Base-by-base conservation (phyloP, 1,284 basidiomycete genomes). In the Ceratobasidium sp. region DNA sequence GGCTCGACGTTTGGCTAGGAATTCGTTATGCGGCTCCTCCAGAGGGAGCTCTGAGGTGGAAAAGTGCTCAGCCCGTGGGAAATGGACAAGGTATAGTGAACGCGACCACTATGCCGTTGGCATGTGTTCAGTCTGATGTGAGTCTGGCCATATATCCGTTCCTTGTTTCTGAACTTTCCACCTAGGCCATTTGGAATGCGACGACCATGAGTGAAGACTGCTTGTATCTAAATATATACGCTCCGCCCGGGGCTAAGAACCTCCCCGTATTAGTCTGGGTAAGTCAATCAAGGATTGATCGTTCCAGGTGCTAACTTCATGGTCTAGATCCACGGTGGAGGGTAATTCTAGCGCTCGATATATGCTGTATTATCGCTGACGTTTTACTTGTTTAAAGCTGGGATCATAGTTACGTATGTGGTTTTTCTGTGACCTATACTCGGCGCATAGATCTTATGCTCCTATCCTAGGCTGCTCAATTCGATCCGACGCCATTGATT, bases 211-310 rank as follows among this genome's bases (percentile, higher is more conserved):
- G 41, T 11, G 69, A 72, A 29, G 69, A 72, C 45, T 72, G 69
- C 51, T 51, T 72, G 47, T 72, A 60, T 31, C 36, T 72, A 15
- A 72, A 60, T 44, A 33, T 67, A 22, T 67, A 67, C 29, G 48
- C 64, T 6, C 56, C 69, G n/a, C 44, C 22, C 24, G 22, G 14
- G 27, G 47, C 57, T 36, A 72, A 72, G 45, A 50, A 72, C 3
- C 69, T 72, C 17, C 69, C 69, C 11, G 69, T 72, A 6, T 56
- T 72, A 41, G 56, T 72, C 14, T 72, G 69, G 69, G 64, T 67
- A 22, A 54, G 64, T 54, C 15, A 27, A 8, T 11, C 14, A 5
- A 41, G 36, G 36, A 11, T 41, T 11, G 11, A 41, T 41, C n/a
- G 11, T 41, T 41, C 36, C 6, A 41, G 6, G 11, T 41, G 36